Evolutionary conservation across 345 rosid species (phyloP).

Genomic region (Gossypioides kirkii): DNA sequence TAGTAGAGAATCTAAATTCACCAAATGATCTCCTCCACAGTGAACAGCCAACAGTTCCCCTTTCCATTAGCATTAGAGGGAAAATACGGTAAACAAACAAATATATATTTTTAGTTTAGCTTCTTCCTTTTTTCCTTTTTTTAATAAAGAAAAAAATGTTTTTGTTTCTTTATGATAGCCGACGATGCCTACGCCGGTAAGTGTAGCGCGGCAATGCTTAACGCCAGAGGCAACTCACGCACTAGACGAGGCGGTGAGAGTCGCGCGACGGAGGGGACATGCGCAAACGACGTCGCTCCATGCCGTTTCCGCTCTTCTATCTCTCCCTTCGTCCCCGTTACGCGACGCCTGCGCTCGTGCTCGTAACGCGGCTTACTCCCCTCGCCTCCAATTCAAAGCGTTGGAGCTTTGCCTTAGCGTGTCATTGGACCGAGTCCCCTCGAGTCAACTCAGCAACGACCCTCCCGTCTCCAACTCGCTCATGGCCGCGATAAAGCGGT

Average conservation of each 20-base stretch:
- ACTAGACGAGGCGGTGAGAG: slow-evolving; percentile 71
- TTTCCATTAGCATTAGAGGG: no score
- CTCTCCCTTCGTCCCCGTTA: slow-evolving; percentile 59
- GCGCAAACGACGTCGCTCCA: slow-evolving; percentile 90
- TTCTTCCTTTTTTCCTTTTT: neutral
- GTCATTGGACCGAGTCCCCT: slow-evolving; percentile 77
- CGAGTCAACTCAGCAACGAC: slow-evolving; percentile 50
- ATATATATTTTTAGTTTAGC: neutral
- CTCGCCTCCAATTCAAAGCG: slow-evolving; percentile 80
- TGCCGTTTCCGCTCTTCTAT: slow-evolving; percentile 71
- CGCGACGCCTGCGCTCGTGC: slow-evolving; percentile 84
- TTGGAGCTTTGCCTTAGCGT: slow-evolving; percentile 81
- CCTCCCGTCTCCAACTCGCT: slow-evolving; percentile 85
- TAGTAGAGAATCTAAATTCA: no score
- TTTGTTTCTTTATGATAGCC: slow-evolving; percentile 27
- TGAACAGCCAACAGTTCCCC: no score
- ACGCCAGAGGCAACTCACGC: slow-evolving; percentile 78
- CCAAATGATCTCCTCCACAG: no score
- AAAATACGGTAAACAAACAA: neutral
- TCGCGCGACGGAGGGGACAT: slow-evolving; percentile 73
- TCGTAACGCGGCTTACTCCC: slow-evolving; percentile 60
- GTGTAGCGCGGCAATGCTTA: slow-evolving; percentile 78
- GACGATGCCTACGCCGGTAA: slow-evolving; percentile 96
- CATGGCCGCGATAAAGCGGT: slow-evolving; percentile 94
- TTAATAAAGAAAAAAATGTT: neutral